Conservation (phyloP, 2,329 filamentous ascomycete genomes). For the Hypoxylon sp. region DNA sequence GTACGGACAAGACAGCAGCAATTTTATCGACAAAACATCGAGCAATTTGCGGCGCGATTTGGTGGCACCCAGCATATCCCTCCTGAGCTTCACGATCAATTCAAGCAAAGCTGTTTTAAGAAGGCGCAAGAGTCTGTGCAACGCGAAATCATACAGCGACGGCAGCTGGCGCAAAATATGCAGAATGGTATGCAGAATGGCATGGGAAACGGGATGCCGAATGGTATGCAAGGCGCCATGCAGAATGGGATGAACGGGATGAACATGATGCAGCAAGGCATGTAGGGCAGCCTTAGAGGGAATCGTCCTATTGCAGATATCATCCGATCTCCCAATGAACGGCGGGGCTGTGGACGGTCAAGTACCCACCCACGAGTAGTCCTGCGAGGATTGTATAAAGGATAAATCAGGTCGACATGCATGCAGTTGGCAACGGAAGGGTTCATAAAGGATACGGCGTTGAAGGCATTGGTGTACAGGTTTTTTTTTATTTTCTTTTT, state of each 20-base stretch:
- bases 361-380: neutral
- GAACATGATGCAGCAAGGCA: conserved; percentile 64
- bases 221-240: conserved; percentile 56
- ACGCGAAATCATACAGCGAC: conserved; percentile 52
- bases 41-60: conserved; percentile 55
- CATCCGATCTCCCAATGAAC: neutral
- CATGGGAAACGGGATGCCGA: conserved; percentile 56
- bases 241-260: conserved; percentile 42
- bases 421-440: conserved; percentile 1
- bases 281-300: conserved; percentile 53
- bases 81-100: conserved; percentile 60
- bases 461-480: conserved; percentile 17
- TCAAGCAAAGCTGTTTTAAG: conserved; percentile 60
- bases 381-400: conserved; percentile 16
- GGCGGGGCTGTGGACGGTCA: neutral
- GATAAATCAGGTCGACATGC: neutral
- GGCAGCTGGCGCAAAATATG: conserved; percentile 66
- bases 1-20: conserved; percentile 56
- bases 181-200: conserved; percentile 43
- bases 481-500: neutral
- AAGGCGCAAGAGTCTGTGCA: conserved; percentile 56
- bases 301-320: neutral
- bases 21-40: conserved; percentile 60
- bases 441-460: conserved; percentile 18
- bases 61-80: conserved; percentile 64